These are phyloP conservation scores for Guadua angustifolia DNA, from an alignment of 176 grass and related monocot genomes.

Conservation along the genomic window DNA sequence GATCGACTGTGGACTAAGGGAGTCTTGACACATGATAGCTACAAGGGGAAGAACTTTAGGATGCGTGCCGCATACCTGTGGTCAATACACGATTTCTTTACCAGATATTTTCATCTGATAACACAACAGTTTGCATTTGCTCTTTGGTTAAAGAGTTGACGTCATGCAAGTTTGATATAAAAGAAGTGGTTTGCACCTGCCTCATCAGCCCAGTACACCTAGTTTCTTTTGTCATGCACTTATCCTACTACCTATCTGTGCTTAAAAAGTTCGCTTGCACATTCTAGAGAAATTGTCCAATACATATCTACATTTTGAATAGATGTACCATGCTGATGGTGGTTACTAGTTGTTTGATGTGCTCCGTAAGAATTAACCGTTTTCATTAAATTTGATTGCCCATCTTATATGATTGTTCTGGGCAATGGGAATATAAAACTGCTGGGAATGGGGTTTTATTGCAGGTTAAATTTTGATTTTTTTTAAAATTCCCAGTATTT, in stretches of 20 bases:
- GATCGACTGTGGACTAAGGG: too few relatives aligned
- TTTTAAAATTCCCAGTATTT: too few relatives aligned
- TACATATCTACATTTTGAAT: background rate
- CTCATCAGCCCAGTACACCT: conserved; percentile 19
- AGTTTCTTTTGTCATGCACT: conserved; percentile 25
- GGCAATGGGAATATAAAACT: too few relatives aligned
- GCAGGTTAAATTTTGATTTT: too few relatives aligned
- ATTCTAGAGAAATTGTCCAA: background rate
- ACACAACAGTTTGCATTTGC: conserved; percentile 60
- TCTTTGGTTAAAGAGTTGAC: conserved; percentile 78
- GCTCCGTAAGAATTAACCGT: background rate
- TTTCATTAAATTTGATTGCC: background rate
- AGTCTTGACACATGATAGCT: too few relatives aligned
- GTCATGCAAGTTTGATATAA: conserved; percentile 86
- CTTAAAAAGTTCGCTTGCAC: background rate
- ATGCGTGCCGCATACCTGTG: too few relatives aligned
- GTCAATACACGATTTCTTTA: too few relatives aligned
- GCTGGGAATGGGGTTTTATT: too few relatives aligned
- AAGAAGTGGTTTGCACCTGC: conserved; percentile 81
- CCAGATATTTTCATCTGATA: conserved; percentile 68
- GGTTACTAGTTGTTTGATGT: conserved; percentile 28
- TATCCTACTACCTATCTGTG: conserved; percentile 12
- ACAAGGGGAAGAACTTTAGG: too few relatives aligned
- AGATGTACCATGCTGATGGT: conserved; percentile 5
- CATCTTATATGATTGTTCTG: conserved; percentile 7